phyloP scores from a whole-genome alignment of 2,329 filamentous ascomycete species.

The Coniosporium tulheliwenetii region DNA sequence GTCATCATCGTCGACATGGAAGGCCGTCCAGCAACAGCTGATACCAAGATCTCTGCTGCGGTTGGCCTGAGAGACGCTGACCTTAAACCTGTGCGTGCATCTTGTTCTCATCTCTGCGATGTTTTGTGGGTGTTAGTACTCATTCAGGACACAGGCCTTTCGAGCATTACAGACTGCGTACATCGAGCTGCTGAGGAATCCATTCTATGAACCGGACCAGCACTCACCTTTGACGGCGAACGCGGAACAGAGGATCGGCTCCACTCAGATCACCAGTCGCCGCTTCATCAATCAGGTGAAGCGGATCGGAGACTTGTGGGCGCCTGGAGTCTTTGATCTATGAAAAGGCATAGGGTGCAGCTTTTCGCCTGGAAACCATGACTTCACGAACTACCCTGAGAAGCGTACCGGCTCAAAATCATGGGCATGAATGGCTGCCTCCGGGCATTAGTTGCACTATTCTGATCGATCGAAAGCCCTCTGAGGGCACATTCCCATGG shows the following conservation, averaged over 20 bases:
- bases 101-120: neutral
- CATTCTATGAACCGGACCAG: conserved; percentile 85
- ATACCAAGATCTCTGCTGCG: conserved; percentile 23
- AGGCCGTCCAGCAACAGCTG: conserved; percentile 39
- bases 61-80: conserved; percentile 72
- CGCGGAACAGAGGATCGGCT: conserved; percentile 25
- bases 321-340: conserved; percentile 50
- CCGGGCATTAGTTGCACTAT: too few species aligned
- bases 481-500: too few species aligned
- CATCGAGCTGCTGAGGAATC: conserved; percentile 75
- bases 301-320: conserved; percentile 74
- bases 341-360: too few species aligned
- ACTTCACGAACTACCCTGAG: too few species aligned
- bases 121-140: neutral
- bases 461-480: too few species aligned
- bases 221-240: conserved; percentile 45
- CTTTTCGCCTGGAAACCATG: too few species aligned
- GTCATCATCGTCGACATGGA: conserved; percentile 85
- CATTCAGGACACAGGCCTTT: conserved; percentile 46
- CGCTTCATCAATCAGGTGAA: conserved; percentile 71
- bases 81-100: conserved; percentile 53
- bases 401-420: neutral
- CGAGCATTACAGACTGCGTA: conserved; percentile 87
- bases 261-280: conserved; percentile 61
- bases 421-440: too few species aligned